Percentiles rank a stretch among this genome's conserved stretches.
These are phyloP conservation scores for Penicillium sp. DNA, from an alignment of 2,329 filamentous ascomycete genomes.

Conservation along the genomic window DNA sequence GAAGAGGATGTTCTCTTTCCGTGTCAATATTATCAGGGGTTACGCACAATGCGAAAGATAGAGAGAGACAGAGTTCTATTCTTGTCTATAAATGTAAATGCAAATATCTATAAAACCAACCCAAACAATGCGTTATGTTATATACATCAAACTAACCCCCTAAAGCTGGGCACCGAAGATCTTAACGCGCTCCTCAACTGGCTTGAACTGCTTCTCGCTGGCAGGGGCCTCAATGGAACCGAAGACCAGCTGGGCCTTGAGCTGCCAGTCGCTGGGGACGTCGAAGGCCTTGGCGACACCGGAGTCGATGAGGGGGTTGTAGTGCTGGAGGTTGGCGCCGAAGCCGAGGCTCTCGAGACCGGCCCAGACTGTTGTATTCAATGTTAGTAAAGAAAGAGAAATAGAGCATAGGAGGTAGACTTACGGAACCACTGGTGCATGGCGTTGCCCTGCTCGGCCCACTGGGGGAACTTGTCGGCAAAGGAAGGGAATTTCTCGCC, in stretches of 20 bases:
- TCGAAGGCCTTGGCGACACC: conserved; percentile 67
- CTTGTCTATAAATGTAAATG: neutral
- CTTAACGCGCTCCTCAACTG: conserved; percentile 65
- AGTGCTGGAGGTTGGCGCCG: conserved; percentile 88
- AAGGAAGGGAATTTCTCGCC: conserved; percentile 68
- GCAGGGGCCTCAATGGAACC: conserved; percentile 56
- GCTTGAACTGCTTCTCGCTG: conserved; percentile 61
- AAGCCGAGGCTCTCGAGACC: conserved; percentile 79
- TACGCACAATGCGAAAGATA: neutral
- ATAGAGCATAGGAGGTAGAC: conserved; percentile 13
- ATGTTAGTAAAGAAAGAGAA: conserved; percentile 1
- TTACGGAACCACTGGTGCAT: conserved; percentile 71
- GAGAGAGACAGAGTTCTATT: neutral
- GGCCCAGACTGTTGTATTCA: conserved; percentile 58
- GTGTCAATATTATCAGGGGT: too few species aligned
- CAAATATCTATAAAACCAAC: too few species aligned
- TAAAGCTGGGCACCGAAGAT: conserved; percentile 25
- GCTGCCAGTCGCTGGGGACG: conserved; percentile 67
- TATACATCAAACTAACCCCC: conserved; percentile 2
- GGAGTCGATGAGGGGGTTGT: conserved; percentile 79
- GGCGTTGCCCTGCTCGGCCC: conserved; percentile 71
- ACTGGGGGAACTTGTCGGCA: conserved; percentile 73
- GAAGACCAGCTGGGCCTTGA: conserved; percentile 82
- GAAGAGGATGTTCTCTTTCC: too few species aligned
- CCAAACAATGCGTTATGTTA: neutral